These are phyloP conservation scores for Colletotrichum graminicola DNA, from an alignment of 2,329 filamentous ascomycete genomes.

Conservation along the genomic window DNA sequence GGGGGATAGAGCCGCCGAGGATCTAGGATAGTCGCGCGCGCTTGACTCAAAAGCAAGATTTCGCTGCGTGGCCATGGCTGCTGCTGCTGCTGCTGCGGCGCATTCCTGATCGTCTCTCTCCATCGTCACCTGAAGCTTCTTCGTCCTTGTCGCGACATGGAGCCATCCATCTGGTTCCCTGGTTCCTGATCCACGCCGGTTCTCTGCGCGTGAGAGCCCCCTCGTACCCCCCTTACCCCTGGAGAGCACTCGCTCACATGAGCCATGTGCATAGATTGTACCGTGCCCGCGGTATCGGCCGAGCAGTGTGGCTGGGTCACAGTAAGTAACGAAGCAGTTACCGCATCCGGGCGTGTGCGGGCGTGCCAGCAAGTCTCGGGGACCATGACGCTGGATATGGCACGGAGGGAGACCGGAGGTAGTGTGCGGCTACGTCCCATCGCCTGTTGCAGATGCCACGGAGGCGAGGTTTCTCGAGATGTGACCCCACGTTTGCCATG, in stretches of 20 bases:
- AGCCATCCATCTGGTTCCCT: slow-evolving; percentile 5
- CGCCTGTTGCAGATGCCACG: not conserved
- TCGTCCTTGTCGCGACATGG: not conserved
- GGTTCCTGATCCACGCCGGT: not conserved
- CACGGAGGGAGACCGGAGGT: not conserved
- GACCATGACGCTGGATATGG: slow-evolving; percentile 24
- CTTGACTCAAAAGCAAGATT: slow-evolving; percentile 3
- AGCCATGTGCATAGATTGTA: not conserved
- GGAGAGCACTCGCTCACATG: slow-evolving; percentile 24
- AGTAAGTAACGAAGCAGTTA: not conserved
- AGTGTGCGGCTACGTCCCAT: slow-evolving; percentile 8
- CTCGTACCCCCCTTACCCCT: not conserved
- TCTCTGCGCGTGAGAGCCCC: slow-evolving; percentile 4
- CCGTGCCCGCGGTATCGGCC: slow-evolving; percentile 6
- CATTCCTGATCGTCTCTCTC: not conserved
- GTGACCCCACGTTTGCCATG: not conserved
- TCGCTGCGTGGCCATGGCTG: slow-evolving; percentile 23
- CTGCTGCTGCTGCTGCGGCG: not conserved
- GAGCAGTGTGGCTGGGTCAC: not conserved
- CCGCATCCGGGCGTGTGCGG: slow-evolving; percentile 22
- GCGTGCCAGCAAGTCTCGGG: slow-evolving; percentile 2
- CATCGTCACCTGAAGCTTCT: not conserved
- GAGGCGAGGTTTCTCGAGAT: not conserved
- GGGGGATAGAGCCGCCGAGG: slow-evolving; percentile 20
- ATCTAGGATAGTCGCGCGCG: slow-evolving; percentile 6